These are phyloP conservation scores for Ogataea neopini DNA, from an alignment of 805 yeast genomes.

Conservation along the genomic window DNA sequence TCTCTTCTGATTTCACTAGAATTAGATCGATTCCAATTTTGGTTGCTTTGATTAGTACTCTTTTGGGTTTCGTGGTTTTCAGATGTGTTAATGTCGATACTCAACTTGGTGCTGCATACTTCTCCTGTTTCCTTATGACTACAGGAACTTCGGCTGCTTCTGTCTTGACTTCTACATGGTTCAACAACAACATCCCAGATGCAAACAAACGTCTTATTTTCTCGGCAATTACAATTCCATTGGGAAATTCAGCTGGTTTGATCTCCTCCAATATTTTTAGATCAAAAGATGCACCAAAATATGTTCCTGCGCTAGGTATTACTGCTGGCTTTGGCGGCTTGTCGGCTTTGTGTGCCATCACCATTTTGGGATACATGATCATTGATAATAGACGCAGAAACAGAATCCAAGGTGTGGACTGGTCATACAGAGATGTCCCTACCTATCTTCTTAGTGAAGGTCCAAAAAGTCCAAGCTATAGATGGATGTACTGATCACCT, in stretches of 20 bases:
- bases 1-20: slow-evolving; percentile 41
- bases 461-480: slow-evolving; percentile 43
- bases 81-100: slow-evolving; percentile 42
- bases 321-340: slow-evolving; percentile 48
- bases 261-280: slow-evolving; percentile 53
- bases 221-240: slow-evolving; percentile 50
- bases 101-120: slow-evolving; percentile 29
- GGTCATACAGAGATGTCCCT: slow-evolving; percentile 42
- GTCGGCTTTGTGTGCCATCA: slow-evolving; percentile 35
- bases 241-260: slow-evolving; percentile 58
- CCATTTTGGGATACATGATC: slow-evolving; percentile 35
- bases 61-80: slow-evolving; percentile 47
- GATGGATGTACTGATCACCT: slow-evolving; percentile 50
- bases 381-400: slow-evolving; percentile 38
- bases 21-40: slow-evolving; percentile 42
- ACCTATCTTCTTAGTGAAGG: slow-evolving; percentile 45
- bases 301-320: slow-evolving; percentile 48
- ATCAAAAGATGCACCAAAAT: slow-evolving; percentile 53
- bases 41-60: slow-evolving; percentile 40
- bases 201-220: slow-evolving; percentile 46
- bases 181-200: slow-evolving; percentile 48
- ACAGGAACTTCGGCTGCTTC: slow-evolving; percentile 50
- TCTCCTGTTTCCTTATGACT: slow-evolving; percentile 38
- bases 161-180: slow-evolving; percentile 51
- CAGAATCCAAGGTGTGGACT: slow-evolving; percentile 38